A percentile compares a stretch with the other conserved stretches of the same genome.
phyloP scores from a whole-genome alignment of 768 basidiomycete genomes.

The Russula compacta region DNA sequence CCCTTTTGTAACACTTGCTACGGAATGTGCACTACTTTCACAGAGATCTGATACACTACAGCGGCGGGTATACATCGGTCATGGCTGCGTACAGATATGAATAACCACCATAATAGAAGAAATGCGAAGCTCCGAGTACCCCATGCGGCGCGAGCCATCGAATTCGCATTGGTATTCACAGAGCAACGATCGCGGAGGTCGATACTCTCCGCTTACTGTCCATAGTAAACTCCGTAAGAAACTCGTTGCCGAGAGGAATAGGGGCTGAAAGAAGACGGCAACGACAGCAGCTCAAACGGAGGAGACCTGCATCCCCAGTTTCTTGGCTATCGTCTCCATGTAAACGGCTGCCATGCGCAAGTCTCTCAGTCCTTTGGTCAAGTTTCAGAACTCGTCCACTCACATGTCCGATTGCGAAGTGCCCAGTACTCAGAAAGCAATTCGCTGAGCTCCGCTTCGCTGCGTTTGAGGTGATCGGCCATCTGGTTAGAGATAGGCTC shows the following conservation, averaged over 20 bases:
- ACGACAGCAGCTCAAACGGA: slow-evolving; percentile 8
- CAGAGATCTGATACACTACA: neutral
- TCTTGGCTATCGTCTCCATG: slow-evolving; percentile 80
- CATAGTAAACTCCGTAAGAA: neutral
- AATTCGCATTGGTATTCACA: neutral
- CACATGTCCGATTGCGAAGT: slow-evolving; percentile 69
- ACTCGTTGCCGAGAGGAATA: neutral
- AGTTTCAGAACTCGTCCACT: slow-evolving; percentile 5
- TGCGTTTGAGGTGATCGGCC: slow-evolving; percentile 62
- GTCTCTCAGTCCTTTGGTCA: neutral
- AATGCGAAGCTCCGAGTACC: neutral
- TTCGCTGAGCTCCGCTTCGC: slow-evolving; percentile 72
- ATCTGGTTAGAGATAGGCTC: slow-evolving; percentile 40
- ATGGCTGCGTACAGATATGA: neutral
- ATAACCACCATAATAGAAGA: neutral
- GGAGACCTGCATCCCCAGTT: slow-evolving; percentile 49
- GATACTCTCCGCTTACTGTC: neutral
- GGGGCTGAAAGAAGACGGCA: neutral
- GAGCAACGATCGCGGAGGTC: neutral
- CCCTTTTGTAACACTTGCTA: neutral
- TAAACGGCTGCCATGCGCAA: slow-evolving; percentile 50
- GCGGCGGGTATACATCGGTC: neutral
- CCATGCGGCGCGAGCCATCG: neutral
- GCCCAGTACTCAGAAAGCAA: slow-evolving; percentile 79
- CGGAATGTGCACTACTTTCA: neutral